Evolutionary conservation across 495 filamentous ascomycete genomes (phyloP), one percentile per base, ranked within the genome.

Genomic region (Saxophila tyrrhenica): DNA sequence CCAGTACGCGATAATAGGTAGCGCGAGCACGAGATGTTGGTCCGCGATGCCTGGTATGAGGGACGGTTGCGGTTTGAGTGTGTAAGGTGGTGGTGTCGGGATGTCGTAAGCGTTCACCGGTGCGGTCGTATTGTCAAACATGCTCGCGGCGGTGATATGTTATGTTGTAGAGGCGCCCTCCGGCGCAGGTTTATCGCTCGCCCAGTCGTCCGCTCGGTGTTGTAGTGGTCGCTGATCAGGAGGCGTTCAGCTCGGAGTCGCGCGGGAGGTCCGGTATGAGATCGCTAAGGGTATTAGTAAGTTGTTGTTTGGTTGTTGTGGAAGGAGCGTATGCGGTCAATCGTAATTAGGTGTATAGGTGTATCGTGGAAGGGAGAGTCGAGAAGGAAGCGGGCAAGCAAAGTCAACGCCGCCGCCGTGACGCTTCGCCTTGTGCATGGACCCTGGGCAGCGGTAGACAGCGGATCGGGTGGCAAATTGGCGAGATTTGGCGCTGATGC

Each of bases 1-100:
- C 91, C 92, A 96, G 74, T 97, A 97, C 39, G 85, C 87, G 61
- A 86, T 64, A 49, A 94, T 77, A n/a, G 89, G 88, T 7, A 85
- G 71, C 38, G 86, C 65, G 46, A 92, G 72, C 19, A 82, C 74
- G 21, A 95, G 70, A 66, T 83, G 79, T 62, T 81, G 82, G 68
- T 97, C 92, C 20, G 87, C 77, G n/a, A 95, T 76, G 64, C 78
- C 80, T 39, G 88, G 74, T 43, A 95, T 55, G 25, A 95, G 71
- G 35, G 88, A 78, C 55, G 81, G 76, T 25, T 82, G 79, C 8
- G 81, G 81, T 46, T 71, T 70, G 17, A 86, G 67, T 24, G 78
- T 79, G 70, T 89, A 92, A 21, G 76, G 67, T 32, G 90, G 87
- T 22, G 94, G 79, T 24, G 87, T 87, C 53, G 89, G 89, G 39